Base-by-base conservation (phyloP, 2,329 filamentous ascomycete species). In the Trichothecium sympodiale region DNA sequence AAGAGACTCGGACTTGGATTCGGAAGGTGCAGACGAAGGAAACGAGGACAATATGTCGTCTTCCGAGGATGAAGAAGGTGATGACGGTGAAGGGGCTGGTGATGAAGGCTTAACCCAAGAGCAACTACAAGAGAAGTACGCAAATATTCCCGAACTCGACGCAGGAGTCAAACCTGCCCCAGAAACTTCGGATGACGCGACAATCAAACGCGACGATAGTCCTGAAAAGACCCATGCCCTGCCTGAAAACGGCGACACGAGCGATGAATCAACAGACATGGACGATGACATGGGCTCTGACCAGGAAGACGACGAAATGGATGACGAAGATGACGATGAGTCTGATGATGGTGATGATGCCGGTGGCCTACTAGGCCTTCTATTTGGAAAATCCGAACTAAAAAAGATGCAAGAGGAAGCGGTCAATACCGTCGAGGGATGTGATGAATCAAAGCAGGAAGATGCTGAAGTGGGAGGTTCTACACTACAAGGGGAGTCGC, bases 81-180 rank as follows among this genome's bases (percentile, higher is more conserved):
- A 71, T 8, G 71, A 74, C 28, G 61, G 49, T 12, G 62, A 65
- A 15, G 65, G 65, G 7, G 50, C 60, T 10, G 74, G 69, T 8
- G 77, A 83, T 39, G 80, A 81, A 40, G 65, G 67, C 9, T 63
- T 86, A 4, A 83, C 79, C 0, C 73, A 80, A 41, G 80, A 83
- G 38, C 75, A 85, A 49, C 54, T 85, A 12, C 71, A 67, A 17
- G 67, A 68, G 28, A 86, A 86, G 52, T 86, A 85, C 43, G 74
- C 75, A 8, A 67, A 77, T 36, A 60, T 84, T 6, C 76, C 77
- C 0, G 64, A 6, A 6, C 20, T 25, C 10, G 20, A 25, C 6
- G 20, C 20, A 25, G 20, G 10, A 25, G 20, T 10, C 27, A 35
- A 16, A 23, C n/a, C n/a, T 18, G 8, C 17, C 34, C 9, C 8